Conservation (phyloP, 2,329 filamentous ascomycete genomes). For the Ophiostoma populinum region DNA sequence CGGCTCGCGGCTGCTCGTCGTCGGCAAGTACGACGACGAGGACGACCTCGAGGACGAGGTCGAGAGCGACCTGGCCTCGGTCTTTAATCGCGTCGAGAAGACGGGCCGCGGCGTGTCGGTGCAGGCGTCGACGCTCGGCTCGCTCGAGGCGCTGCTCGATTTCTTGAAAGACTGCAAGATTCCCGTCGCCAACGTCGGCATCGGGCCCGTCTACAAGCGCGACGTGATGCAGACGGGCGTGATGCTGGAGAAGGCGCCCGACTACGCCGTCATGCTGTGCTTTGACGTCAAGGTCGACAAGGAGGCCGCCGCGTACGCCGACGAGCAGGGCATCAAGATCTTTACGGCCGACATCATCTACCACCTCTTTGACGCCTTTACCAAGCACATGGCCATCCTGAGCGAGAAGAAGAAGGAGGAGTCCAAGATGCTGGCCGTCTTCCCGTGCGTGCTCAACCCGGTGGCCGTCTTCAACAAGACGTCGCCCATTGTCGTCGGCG, state of each 20-base stretch:
- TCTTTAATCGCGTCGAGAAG: slow-evolving; percentile 83
- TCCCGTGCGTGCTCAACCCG: slow-evolving; percentile 76
- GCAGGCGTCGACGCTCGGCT: slow-evolving; percentile 92
- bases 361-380: slow-evolving; percentile 93
- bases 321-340: slow-evolving; percentile 89
- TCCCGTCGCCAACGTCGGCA: slow-evolving; percentile 90
- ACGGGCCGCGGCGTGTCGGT: slow-evolving; percentile 89
- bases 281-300: slow-evolving; percentile 99
- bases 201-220: slow-evolving; percentile 93
- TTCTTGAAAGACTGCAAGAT: slow-evolving; percentile 95
- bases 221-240: slow-evolving; percentile 90
- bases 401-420: slow-evolving; percentile 91
- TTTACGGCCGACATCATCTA: slow-evolving; percentile 99
- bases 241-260: slow-evolving; percentile 90
- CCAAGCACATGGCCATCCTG: slow-evolving; percentile 77
- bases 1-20: slow-evolving; percentile 83
- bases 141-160: slow-evolving; percentile 85
- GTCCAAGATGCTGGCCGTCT: slow-evolving; percentile 86
- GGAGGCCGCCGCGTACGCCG: slow-evolving; percentile 77
- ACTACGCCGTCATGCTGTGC: slow-evolving; percentile 97
- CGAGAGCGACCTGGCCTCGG: slow-evolving; percentile 78
- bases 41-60: slow-evolving; percentile 94
- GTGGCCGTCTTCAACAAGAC: slow-evolving; percentile 99
- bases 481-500: slow-evolving; percentile 80
- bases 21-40: slow-evolving; percentile 89